Evolutionary conservation across 371 early-diverging fungal genomes (phyloP).

Genomic region (Actinomortierella wolfii): DNA sequence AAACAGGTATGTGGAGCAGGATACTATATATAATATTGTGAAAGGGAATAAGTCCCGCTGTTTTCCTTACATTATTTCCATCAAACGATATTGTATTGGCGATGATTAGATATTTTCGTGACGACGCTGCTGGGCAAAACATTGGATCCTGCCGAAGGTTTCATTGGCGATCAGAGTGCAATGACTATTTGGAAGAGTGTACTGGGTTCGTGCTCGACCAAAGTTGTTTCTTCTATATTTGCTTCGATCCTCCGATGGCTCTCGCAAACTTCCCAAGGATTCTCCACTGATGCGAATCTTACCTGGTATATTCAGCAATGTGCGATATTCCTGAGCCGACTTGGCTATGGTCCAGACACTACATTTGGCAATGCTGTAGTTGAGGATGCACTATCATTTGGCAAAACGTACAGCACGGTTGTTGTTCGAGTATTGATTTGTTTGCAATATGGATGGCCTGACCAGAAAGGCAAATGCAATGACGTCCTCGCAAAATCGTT

Average conservation of each 20-base stretch:
- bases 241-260: background rate
- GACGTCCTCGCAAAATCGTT: conserved; percentile 16
- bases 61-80: too few species aligned
- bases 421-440: conserved; percentile 28
- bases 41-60: too few species aligned
- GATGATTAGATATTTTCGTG: too few species aligned
- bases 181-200: background rate
- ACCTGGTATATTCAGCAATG: conserved; percentile 14
- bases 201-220: background rate
- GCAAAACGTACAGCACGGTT: conserved; percentile 14
- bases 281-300: conserved; percentile 1
- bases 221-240: background rate
- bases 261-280: background rate
- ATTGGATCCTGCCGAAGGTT: too few species aligned
- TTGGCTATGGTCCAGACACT: conserved; percentile 18
- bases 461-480: conserved; percentile 17
- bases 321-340: conserved; percentile 7
- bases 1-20: too few species aligned
- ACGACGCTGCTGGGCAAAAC: too few species aligned
- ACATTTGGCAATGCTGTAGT: conserved; percentile 5
- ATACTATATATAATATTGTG: too few species aligned
- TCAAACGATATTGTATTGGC: too few species aligned
- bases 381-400: conserved; percentile 16
- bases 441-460: conserved; percentile 41
- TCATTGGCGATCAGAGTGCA: too few species aligned